Conservation (phyloP, 345 rosid genomes). For the Pugionium dolabratum region DNA sequence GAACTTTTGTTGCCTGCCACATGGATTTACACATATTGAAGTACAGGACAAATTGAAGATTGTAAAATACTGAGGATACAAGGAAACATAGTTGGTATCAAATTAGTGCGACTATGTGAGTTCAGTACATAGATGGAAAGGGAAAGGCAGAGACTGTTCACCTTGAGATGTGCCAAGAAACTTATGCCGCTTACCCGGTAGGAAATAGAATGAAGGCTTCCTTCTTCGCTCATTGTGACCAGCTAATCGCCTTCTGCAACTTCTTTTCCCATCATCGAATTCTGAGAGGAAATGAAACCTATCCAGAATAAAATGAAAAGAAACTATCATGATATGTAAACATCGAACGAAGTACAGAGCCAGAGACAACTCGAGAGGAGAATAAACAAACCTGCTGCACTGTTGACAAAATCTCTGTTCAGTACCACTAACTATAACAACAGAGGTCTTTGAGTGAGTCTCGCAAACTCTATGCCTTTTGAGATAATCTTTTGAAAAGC, state of each 20-base stretch:
- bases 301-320: constrained; percentile 22
- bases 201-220: constrained; percentile 61
- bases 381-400: constrained; percentile 69
- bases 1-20: constrained; percentile 42
- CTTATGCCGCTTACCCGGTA: constrained; percentile 51
- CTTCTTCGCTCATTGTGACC: no score
- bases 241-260: constrained; percentile 88
- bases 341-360: constrained; percentile 2
- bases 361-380: background rate
- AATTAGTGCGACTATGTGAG: background rate
- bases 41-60: background rate
- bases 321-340: constrained; percentile 1
- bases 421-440: constrained; percentile 62
- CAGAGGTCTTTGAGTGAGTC: constrained; percentile 67
- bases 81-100: constrained; percentile 2
- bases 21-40: background rate
- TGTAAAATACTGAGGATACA: background rate
- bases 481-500: constrained; percentile 69
- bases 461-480: constrained; percentile 85
- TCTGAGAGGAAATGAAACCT: constrained; percentile 91
- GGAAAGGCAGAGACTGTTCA: constrained; percentile 28
- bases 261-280: constrained; percentile 83
- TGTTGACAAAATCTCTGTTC: constrained; percentile 92
- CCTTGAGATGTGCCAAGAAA: constrained; percentile 54
- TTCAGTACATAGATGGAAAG: background rate